phyloP scores from a whole-genome alignment of 129 eudicot genomes.

The Arctium minus region DNA sequence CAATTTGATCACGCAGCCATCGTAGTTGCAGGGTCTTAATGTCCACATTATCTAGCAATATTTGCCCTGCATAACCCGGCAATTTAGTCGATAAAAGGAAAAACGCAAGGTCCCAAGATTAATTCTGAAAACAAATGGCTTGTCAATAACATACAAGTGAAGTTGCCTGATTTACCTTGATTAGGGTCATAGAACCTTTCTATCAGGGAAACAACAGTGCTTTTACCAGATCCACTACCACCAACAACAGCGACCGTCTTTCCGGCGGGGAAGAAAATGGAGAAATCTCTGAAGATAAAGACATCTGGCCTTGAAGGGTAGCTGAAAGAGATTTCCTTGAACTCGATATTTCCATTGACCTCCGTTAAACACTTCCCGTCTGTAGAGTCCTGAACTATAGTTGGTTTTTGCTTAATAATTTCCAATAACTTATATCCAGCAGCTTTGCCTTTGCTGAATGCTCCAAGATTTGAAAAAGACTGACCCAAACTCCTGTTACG shows the following conservation, averaged over 20 bases:
- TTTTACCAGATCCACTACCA: conserved; percentile 98
- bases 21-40: conserved; percentile 74
- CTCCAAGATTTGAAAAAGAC: conserved; percentile 97
- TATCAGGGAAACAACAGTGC: conserved; percentile 89
- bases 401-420: conserved; percentile 82
- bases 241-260: conserved; percentile 99
- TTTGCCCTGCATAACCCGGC: conserved; percentile 50
- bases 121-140: background rate
- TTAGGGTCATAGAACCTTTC: conserved; percentile 96
- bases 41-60: conserved; percentile 81
- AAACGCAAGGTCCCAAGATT: background rate
- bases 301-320: conserved; percentile 99
- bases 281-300: conserved; percentile 74
- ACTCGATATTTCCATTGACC: conserved; percentile 85
- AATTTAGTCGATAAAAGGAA: background rate
- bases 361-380: conserved; percentile 67
- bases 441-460: conserved; percentile 95
- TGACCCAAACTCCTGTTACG: conserved; percentile 96
- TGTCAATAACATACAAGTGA: background rate
- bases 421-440: conserved; percentile 95
- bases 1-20: conserved; percentile 92
- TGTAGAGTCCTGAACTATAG: conserved; percentile 64
- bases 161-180: conserved; percentile 51
- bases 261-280: conserved; percentile 93
- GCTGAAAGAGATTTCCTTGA: conserved; percentile 80